phyloP scores from a whole-genome alignment of 2,329 filamentous ascomycete species.

The Lachnellula suecica region DNA sequence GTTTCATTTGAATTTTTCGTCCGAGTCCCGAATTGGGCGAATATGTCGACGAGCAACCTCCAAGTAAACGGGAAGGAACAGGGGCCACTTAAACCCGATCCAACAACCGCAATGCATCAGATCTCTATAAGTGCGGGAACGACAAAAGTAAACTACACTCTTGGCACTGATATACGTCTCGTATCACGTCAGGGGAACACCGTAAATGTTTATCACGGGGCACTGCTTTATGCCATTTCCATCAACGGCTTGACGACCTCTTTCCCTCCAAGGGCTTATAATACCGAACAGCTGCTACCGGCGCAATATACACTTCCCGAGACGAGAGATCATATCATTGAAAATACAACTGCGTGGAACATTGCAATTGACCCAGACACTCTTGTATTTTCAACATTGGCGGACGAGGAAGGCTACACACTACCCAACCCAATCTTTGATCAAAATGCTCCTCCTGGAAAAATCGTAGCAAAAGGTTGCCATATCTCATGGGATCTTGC shows the following conservation, averaged over 20 bases:
- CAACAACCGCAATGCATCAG: conserved; percentile 5
- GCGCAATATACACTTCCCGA: conserved; percentile 15
- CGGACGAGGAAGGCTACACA: conserved; percentile 7
- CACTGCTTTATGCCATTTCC: conserved; percentile 43
- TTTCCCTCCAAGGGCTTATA: conserved; percentile 22
- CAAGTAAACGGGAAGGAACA: not conserved
- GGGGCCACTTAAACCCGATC: not conserved
- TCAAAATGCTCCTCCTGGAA: conserved; percentile 35
- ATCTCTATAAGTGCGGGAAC: conserved; percentile 8
- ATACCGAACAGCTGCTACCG: conserved; percentile 28
- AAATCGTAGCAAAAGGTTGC: conserved; percentile 38
- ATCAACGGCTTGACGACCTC: conserved; percentile 32
- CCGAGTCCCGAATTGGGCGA: conserved; percentile 24
- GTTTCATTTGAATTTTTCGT: conserved; percentile 25
- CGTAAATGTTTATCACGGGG: conserved; percentile 42
- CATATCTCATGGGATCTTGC: conserved; percentile 38
- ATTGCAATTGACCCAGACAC: conserved; percentile 35
- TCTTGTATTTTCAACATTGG: conserved; percentile 32
- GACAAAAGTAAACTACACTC: conserved; percentile 15
- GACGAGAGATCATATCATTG: conserved; percentile 37
- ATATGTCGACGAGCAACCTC: not conserved
- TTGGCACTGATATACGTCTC: conserved; percentile 20
- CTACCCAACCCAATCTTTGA: conserved; percentile 31
- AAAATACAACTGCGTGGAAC: conserved; percentile 32
- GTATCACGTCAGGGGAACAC: conserved; percentile 34